phyloP scores from a whole-genome alignment of 2,329 filamentous ascomycete species.

The Diaporthe sp. region DNA sequence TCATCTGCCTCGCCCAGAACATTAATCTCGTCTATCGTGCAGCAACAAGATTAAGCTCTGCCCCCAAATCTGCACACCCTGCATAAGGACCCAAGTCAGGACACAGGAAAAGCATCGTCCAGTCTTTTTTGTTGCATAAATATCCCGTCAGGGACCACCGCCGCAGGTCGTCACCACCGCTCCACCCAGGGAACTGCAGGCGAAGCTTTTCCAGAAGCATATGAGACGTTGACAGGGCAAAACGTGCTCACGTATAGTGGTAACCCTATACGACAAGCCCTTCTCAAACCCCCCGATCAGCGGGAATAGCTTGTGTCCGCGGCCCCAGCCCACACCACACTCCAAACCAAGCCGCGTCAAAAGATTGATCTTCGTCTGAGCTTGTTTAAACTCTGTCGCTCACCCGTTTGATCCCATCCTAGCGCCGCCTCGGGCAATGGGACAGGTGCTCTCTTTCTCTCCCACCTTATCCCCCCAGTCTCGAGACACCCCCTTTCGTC shows the following conservation, averaged over 20 bases:
- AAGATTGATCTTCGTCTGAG: slow-evolving; percentile 28
- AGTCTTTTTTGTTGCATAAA: neutral
- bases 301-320: slow-evolving; percentile 8
- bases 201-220: slow-evolving; percentile 31
- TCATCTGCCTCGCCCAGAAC: slow-evolving; percentile 1
- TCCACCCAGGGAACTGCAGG: neutral
- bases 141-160: slow-evolving; percentile 5
- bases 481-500: slow-evolving; percentile 19
- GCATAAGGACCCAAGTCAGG: slow-evolving; percentile 5
- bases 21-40: slow-evolving; percentile 30
- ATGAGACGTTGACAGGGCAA: slow-evolving; percentile 26
- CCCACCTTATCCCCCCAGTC: slow-evolving; percentile 10
- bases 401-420: slow-evolving; percentile 29
- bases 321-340: neutral
- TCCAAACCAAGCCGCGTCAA: slow-evolving; percentile 22
- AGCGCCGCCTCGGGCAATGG: neutral
- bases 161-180: neutral
- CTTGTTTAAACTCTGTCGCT: slow-evolving; percentile 31
- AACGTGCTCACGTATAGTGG: slow-evolving; percentile 25
- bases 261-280: neutral
- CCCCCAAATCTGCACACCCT: slow-evolving; percentile 11
- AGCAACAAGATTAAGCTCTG: slow-evolving; percentile 19
- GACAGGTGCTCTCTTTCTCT: neutral
- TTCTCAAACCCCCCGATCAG: slow-evolving; percentile 26
- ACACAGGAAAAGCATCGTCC: neutral